These are phyloP conservation scores for Penicillium angulare DNA, from an alignment of 495 filamentous ascomycete species.

Conservation along the genomic window DNA sequence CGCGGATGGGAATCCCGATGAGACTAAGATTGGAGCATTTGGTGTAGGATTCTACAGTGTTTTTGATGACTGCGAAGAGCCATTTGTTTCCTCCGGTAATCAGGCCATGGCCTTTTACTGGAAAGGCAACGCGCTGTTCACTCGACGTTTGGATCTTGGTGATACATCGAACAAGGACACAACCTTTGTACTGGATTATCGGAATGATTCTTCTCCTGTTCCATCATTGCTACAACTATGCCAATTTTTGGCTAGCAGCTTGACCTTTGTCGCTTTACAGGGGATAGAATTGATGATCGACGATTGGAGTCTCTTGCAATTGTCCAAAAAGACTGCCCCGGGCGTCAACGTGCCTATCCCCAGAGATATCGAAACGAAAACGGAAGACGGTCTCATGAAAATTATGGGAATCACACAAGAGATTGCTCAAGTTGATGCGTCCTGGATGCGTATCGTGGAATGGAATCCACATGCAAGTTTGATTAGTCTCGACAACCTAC, in stretches of 20 bases:
- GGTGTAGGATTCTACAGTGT: constrained; percentile 99
- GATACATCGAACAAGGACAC: constrained; percentile 66
- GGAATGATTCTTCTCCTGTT: constrained; percentile 79
- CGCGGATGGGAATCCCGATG: constrained; percentile 96
- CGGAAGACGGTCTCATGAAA: constrained; percentile 81
- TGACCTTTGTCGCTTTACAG: constrained; percentile 91
- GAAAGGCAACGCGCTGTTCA: constrained; percentile 94
- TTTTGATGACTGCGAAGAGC: constrained; percentile 96
- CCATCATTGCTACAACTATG: constrained; percentile 81
- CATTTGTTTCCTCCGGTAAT: constrained; percentile 87
- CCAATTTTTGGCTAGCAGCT: constrained; percentile 89
- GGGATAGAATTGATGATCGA: constrained; percentile 89
- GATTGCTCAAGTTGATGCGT: constrained; percentile 85
- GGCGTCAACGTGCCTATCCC: constrained; percentile 71
- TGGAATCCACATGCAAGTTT: constrained; percentile 65
- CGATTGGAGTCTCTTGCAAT: constrained; percentile 71
- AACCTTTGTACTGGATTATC: constrained; percentile 87
- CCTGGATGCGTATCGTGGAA: constrained; percentile 83
- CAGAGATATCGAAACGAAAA: constrained; percentile 73
- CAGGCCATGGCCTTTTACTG: constrained; percentile 98
- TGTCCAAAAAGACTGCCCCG: constrained; percentile 83
- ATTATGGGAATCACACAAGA: constrained; percentile 70
- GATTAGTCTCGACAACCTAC: constrained; percentile 36
- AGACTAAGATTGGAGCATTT: constrained; percentile 98
- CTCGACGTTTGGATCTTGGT: constrained; percentile 70